Evolutionary conservation across 108 stramenopile species (phyloP).

Genomic region (Cylindrotheca closterium): DNA sequence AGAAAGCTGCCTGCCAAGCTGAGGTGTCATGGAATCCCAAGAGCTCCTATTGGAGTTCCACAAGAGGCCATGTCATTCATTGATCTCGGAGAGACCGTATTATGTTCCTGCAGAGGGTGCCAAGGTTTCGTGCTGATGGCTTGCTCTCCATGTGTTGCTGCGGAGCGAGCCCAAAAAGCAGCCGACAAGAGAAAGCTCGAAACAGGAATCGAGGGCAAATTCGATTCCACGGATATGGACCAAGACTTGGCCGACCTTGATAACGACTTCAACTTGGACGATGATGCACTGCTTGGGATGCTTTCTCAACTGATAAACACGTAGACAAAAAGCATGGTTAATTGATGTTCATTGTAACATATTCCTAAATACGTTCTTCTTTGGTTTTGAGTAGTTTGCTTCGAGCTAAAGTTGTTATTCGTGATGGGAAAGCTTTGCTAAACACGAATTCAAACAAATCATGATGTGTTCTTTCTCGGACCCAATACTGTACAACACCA

Average conservation of each 20-base stretch:
- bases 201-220: slow-evolving; percentile 38
- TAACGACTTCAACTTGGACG: slow-evolving; percentile 73
- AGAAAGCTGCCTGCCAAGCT: slow-evolving; percentile 75
- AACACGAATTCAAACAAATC: no score
- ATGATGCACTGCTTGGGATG: slow-evolving; percentile 77
- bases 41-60: slow-evolving; percentile 52
- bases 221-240: slow-evolving; percentile 58
- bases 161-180: slow-evolving; percentile 61
- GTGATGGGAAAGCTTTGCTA: no score
- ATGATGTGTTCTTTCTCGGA: no score
- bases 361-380: no score
- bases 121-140: slow-evolving; percentile 91
- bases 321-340: no score
- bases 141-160: slow-evolving; percentile 85
- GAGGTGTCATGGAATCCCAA: slow-evolving; percentile 83
- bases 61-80: slow-evolving; percentile 60
- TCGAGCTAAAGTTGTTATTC: no score
- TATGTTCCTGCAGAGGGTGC: slow-evolving; percentile 82
- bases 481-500: no score
- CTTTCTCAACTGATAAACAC: slow-evolving; percentile 63
- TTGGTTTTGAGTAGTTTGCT: no score
- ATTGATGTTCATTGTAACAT: no score
- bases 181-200: slow-evolving; percentile 30
- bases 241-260: slow-evolving; percentile 58
- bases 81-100: slow-evolving; percentile 75